Evolutionary conservation across 192 early-diverging fungal species (phyloP).

Genomic region (Entomortierella chlamydospora): DNA sequence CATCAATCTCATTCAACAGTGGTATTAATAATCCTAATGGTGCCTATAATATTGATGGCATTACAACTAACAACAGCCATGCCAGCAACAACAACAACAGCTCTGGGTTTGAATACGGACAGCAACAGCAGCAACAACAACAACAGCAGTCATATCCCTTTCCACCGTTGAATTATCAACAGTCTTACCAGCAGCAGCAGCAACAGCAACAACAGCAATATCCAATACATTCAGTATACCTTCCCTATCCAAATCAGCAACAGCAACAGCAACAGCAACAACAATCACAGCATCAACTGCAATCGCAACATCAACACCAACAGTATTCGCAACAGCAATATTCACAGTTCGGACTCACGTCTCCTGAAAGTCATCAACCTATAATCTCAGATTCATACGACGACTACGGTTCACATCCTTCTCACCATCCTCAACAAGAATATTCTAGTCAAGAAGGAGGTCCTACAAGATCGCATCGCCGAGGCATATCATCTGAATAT

Average conservation of each 20-base stretch:
- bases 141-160: conserved; percentile 13
- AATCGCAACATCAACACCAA: conserved; percentile 9
- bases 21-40: no score
- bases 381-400: conserved; percentile 14
- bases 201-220: conserved; percentile 6
- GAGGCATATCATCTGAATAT: conserved; percentile 26
- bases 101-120: background rate
- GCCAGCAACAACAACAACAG: background rate
- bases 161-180: background rate
- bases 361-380: conserved; percentile 20
- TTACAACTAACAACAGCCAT: conserved; percentile 4
- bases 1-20: background rate
- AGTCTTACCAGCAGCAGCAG: conserved; percentile 6
- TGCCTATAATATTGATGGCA: background rate
- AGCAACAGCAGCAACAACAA: background rate
- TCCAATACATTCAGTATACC: conserved; percentile 5
- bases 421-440: conserved; percentile 6
- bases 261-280: conserved; percentile 32
- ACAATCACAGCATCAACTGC: no score
- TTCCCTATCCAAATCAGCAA: conserved; percentile 15
- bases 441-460: conserved; percentile 29
- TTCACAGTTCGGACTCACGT: conserved; percentile 1
- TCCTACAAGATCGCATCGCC: conserved; percentile 37
- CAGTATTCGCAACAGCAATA: conserved; percentile 21
- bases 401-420: conserved; percentile 1